These are phyloP conservation scores for Capillidium rhysosporum DNA, from an alignment of 371 early-diverging fungal species.

Conservation along the genomic window DNA sequence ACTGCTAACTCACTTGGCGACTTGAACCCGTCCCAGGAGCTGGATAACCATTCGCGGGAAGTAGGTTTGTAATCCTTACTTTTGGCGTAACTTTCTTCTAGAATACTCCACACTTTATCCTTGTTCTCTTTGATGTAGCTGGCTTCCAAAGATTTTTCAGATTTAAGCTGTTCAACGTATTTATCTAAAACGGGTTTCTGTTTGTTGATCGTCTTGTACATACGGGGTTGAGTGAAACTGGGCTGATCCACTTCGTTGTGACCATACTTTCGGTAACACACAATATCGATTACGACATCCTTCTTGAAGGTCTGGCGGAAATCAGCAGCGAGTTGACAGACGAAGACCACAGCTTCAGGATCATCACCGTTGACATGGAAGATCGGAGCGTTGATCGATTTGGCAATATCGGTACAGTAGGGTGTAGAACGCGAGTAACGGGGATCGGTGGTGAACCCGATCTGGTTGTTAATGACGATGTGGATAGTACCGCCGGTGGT, in stretches of 20 bases:
- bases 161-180: conserved; percentile 53
- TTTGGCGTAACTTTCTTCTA: conserved; percentile 36
- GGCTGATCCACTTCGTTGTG: conserved; percentile 97
- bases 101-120: conserved; percentile 62
- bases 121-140: conserved; percentile 68
- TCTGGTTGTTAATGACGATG: conserved; percentile 92
- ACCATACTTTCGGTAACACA: conserved; percentile 87
- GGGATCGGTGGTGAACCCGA: conserved; percentile 91
- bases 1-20: background rate
- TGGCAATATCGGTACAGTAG: conserved; percentile 85
- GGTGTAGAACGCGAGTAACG: conserved; percentile 74
- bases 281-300: conserved; percentile 79
- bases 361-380: conserved; percentile 93
- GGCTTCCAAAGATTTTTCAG: conserved; percentile 62
- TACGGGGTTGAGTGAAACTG: conserved; percentile 86
- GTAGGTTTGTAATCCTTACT: conserved; percentile 30
- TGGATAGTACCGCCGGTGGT: conserved; percentile 86
- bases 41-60: conserved; percentile 8
- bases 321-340: conserved; percentile 65
- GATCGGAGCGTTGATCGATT: conserved; percentile 85
- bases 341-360: conserved; percentile 81
- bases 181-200: conserved; percentile 59
- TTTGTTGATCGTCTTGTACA: conserved; percentile 80
- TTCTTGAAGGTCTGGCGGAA: conserved; percentile 82
- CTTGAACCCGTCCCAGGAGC: background rate